Evolutionary conservation across 306 rosid genomes (phyloP).

Genomic region (Spatholobus suberectus): DNA sequence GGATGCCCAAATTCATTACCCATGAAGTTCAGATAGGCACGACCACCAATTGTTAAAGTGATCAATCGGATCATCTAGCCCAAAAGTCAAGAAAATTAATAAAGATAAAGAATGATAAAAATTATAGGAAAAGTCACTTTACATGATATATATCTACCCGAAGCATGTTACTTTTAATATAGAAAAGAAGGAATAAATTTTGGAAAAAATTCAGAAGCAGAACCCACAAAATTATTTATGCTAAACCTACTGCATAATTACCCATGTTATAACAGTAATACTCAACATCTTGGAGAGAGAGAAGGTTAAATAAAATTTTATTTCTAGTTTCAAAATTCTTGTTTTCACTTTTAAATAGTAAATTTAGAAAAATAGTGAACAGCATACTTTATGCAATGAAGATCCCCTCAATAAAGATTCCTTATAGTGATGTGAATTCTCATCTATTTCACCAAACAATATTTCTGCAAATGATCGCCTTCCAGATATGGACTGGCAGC

Average conservation of each 20-base stretch:
- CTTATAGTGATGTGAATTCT: conserved; percentile 51
- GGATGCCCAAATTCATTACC: conserved; percentile 99
- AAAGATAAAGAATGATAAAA: neutral
- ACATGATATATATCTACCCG: neutral
- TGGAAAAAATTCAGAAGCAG: neutral
- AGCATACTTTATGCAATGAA: conserved; percentile 88
- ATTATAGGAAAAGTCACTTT: conserved; percentile 13
- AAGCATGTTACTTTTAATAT: conserved; percentile 14
- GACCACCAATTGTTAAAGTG: conserved; percentile 77
- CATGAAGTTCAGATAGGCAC: conserved; percentile 94
- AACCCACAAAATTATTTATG: neutral
- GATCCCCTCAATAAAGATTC: conserved; percentile 78
- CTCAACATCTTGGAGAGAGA: neutral
- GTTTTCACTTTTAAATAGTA: conserved; percentile 19
- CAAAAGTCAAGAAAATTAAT: conserved; percentile 39
- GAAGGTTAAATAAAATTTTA: neutral
- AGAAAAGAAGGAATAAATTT: neutral
- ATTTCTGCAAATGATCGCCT: conserved; percentile 88
- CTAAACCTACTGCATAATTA: neutral
- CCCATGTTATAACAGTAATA: neutral
- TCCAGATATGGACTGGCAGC: conserved; percentile 85
- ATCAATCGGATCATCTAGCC: conserved; percentile 85
- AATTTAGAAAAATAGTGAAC: conserved; percentile 27
- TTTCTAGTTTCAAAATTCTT: conserved; percentile 10
- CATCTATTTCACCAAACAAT: conserved; percentile 69